These are phyloP conservation scores for Pseudogymnoascus sp. DNA, from an alignment of 2,329 filamentous ascomycete genomes.

Conservation along the genomic window DNA sequence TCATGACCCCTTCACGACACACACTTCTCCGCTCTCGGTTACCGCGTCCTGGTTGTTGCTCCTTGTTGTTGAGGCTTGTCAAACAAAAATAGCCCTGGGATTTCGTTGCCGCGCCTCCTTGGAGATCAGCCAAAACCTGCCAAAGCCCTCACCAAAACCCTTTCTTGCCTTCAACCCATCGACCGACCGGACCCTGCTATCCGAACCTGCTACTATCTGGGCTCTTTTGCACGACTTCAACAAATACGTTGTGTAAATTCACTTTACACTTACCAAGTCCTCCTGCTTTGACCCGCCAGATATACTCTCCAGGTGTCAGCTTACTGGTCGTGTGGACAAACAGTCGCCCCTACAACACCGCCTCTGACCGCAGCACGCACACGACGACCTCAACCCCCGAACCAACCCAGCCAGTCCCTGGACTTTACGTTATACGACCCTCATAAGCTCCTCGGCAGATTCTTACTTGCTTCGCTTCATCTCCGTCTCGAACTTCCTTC, in stretches of 20 bases:
- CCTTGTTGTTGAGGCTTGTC: background rate
- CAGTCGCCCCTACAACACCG: slow-evolving; percentile 3
- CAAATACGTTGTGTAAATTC: background rate
- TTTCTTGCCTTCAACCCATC: background rate
- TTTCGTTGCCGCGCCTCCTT: background rate
- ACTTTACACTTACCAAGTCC: background rate
- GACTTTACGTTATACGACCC: background rate
- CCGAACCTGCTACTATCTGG: background rate
- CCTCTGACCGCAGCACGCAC: slow-evolving; percentile 1
- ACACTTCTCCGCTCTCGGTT: background rate
- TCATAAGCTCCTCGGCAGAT: background rate
- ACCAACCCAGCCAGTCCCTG: background rate
- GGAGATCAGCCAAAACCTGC: background rate
- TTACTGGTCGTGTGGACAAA: slow-evolving; percentile 6
- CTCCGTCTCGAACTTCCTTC: background rate
- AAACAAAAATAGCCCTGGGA: background rate
- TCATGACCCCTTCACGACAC: background rate
- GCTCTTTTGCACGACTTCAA: background rate
- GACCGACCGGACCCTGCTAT: background rate
- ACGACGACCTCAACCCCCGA: background rate
- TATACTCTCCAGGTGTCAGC: slow-evolving; percentile 3
- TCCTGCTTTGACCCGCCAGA: background rate
- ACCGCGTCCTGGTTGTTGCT: background rate
- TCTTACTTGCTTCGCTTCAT: background rate
- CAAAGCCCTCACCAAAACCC: background rate